Percentiles rank a stretch among this genome's conserved stretches.
Conservation (phyloP, 805 yeast species). For the Nakazawaea molendinolei region DNA sequence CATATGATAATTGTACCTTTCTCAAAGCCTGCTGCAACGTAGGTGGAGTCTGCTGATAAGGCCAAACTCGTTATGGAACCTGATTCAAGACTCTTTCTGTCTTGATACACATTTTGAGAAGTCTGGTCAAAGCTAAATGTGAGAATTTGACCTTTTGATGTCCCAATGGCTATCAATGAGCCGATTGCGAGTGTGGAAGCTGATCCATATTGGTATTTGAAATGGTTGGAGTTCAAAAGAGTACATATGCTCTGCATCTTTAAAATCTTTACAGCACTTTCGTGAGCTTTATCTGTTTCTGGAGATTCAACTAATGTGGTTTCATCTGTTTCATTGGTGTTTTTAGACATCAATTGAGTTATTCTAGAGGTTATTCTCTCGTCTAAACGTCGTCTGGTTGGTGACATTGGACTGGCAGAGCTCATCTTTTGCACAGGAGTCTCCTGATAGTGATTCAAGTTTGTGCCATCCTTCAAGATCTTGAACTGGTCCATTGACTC, state of each 20-base stretch:
- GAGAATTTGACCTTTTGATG: constrained; percentile 56
- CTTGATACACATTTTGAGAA: constrained; percentile 35
- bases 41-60: constrained; percentile 62
- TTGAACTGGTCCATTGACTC: background rate
- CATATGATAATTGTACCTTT: constrained; percentile 64
- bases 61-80: constrained; percentile 51
- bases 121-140: constrained; percentile 67
- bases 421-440: constrained; percentile 1
- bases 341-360: background rate
- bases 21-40: constrained; percentile 61
- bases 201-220: constrained; percentile 35
- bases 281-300: background rate
- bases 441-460: constrained; percentile 4
- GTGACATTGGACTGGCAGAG: background rate
- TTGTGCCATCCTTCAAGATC: background rate
- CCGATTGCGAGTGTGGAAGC: constrained; percentile 40
- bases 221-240: constrained; percentile 16
- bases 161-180: constrained; percentile 57
- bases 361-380: constrained; percentile 8
- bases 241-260: constrained; percentile 20
- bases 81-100: constrained; percentile 23
- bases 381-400: constrained; percentile 1
- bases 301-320: background rate
- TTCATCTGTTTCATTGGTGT: background rate
- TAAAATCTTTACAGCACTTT: constrained; percentile 4